Percentiles rank a stretch among this genome's conserved stretches.
Evolutionary conservation across 2,329 filamentous ascomycete genomes (phyloP).

Genomic region (Fusarium annulatum): DNA sequence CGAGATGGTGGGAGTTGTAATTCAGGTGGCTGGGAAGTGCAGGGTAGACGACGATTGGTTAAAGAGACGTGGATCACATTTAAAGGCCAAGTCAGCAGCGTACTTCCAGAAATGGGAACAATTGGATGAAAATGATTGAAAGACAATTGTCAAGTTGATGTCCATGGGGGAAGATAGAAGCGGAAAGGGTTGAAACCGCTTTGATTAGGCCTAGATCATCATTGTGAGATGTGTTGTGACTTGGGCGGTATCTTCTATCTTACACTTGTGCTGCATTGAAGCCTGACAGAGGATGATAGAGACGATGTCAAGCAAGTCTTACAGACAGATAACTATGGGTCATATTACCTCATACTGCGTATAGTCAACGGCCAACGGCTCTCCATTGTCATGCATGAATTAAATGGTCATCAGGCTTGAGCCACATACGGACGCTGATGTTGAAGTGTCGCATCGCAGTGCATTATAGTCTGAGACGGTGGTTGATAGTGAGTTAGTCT

Average conservation of each 20-base stretch:
- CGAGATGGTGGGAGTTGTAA: slow-evolving; percentile 31
- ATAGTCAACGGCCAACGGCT: slow-evolving; percentile 1
- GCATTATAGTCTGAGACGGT: neutral
- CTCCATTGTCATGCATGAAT: slow-evolving; percentile 9
- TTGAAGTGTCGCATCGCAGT: neutral
- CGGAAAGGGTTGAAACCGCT: neutral
- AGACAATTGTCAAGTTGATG: neutral
- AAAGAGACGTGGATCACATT: neutral
- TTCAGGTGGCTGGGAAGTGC: slow-evolving; percentile 42
- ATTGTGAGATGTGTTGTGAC: neutral
- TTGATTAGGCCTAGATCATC: neutral
- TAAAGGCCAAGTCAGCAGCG: neutral
- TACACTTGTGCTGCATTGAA: slow-evolving; percentile 6
- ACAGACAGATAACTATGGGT: neutral
- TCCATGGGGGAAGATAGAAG: neutral
- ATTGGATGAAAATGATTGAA: neutral
- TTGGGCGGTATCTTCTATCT: neutral
- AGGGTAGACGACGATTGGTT: slow-evolving; percentile 33
- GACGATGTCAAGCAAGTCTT: neutral
- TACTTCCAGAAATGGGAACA: neutral
- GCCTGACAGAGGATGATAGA: neutral
- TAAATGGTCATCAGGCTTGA: slow-evolving; percentile 1
- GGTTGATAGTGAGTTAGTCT: neutral
- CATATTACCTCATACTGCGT: slow-evolving; percentile 4
- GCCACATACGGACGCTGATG: neutral